Evolutionary conservation across 2,329 filamentous ascomycete genomes (phyloP).

Genomic region (Aspergillus amoenus): DNA sequence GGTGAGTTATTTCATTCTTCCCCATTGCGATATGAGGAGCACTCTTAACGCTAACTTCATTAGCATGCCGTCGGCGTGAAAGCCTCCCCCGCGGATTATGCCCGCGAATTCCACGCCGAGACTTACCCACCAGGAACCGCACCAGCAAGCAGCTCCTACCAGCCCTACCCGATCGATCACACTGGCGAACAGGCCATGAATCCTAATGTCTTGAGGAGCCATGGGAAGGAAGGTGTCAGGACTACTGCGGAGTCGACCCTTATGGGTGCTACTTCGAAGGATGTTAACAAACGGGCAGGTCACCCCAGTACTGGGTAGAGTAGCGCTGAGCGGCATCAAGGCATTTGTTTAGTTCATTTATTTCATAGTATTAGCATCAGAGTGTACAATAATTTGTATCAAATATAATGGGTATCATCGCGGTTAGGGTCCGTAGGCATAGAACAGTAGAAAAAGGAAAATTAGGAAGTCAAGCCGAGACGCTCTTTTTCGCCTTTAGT

Average conservation of each 20-base stretch:
- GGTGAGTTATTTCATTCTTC: neutral
- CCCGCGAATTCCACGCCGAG: slow-evolving; percentile 64
- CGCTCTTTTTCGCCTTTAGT: slow-evolving; percentile 6
- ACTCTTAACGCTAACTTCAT: neutral
- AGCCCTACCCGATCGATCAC: slow-evolving; percentile 40
- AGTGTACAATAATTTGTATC: slow-evolving; percentile 3
- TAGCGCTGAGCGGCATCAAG: slow-evolving; percentile 48
- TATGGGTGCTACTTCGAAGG: slow-evolving; percentile 52
- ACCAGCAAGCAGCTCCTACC: slow-evolving; percentile 52
- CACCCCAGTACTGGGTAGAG: slow-evolving; percentile 53
- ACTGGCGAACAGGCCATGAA: slow-evolving; percentile 44
- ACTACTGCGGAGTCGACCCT: slow-evolving; percentile 50
- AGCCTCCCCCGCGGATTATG: slow-evolving; percentile 55
- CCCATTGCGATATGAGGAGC: neutral
- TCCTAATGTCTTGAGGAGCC: slow-evolving; percentile 35
- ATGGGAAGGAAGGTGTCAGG: slow-evolving; percentile 43
- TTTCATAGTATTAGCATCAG: slow-evolving; percentile 1
- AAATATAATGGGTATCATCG: slow-evolving; percentile 9
- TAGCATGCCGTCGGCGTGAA: slow-evolving; percentile 65
- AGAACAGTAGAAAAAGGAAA: neutral
- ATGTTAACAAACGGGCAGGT: slow-evolving; percentile 55
- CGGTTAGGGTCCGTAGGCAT: neutral
- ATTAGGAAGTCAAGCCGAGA: slow-evolving; percentile 6
- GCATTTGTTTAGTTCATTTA: neutral
- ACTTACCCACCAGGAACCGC: slow-evolving; percentile 63